Evolutionary conservation across 176 grass and related monocot genomes (phyloP), one percentile per base, ranked within the genome.

Genomic region (Elymus sibiricus): DNA sequence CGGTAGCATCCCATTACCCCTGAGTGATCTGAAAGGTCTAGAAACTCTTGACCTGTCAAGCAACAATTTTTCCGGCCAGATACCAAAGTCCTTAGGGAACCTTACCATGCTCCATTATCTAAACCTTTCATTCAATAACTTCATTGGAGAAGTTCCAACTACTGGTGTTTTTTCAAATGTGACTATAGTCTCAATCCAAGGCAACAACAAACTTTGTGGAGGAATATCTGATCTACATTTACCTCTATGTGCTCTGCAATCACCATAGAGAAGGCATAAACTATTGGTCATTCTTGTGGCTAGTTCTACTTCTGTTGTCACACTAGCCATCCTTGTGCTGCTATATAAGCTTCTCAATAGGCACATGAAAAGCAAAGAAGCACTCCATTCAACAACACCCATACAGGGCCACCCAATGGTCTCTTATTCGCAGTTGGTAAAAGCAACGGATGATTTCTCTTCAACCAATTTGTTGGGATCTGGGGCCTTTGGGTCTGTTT

Each of bases 91-190:
- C 66, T 37, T 70, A 11, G 66, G 19, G 66, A 35, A 70, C 11
- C 17, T 70, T 70, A 70, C 66, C 37, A 70, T 19, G 9, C 66
- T 70, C 19, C 21, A 34, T 68, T 70, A 70, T 21, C 66, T 70
- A 34, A 70, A 70, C 66, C 67, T 70, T 70, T 70, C 67, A 40
- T 70, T 70, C 67, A 70, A 70, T 40, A 70, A 8, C 35, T 70
- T 70, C 19, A 19, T 40, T 40, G 67, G 67, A 4, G 35, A 70
- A 70, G 35, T 70, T 21, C 67, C 67, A 21, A 24, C 11, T 9
- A 5, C 22, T 70, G 67, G 67, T n/a, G 34, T 40, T 70, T 70
- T 70, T 4, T 4, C 66, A 19, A 70, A 70, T 70, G 32, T 4
- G 19, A 38, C 34, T 22, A 8, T 8, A 22, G 17, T 70, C 9